Conservation (phyloP, 164 flowering plant genomes). For the Saururus chinensis region DNA sequence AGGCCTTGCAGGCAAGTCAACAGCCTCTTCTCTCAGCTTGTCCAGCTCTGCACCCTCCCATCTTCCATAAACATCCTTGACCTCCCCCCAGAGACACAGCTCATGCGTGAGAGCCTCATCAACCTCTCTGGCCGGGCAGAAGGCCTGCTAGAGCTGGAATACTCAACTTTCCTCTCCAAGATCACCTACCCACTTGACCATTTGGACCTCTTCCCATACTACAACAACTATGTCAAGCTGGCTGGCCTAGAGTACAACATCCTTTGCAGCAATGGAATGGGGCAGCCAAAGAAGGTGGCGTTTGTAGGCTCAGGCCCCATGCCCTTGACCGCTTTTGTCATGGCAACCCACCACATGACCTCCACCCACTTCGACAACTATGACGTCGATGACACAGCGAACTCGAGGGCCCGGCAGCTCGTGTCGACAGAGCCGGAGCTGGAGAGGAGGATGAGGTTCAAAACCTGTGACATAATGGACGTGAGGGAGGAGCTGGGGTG, state of each 20-base stretch:
- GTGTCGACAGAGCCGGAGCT: constrained; percentile 28
- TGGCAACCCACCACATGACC: constrained; percentile 43
- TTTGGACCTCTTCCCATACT: constrained; percentile 45
- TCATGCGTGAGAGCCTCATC: constrained; percentile 33
- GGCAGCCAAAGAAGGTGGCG: constrained; percentile 38
- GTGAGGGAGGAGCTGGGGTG: constrained; percentile 27
- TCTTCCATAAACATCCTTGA: constrained; percentile 21
- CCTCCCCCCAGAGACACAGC: constrained; percentile 19
- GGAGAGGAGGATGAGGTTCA: constrained; percentile 40
- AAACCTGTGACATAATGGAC: constrained; percentile 32
- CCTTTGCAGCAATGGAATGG: constrained; percentile 17
- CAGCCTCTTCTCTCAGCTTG: constrained; percentile 36
- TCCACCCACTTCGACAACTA: constrained; percentile 34
- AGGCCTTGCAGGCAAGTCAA: constrained; percentile 39
- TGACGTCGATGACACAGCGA: constrained; percentile 25
- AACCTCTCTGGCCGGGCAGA: constrained; percentile 34
- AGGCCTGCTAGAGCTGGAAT: constrained; percentile 39
- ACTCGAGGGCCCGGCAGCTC: constrained; percentile 15
- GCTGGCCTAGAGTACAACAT: constrained; percentile 29
- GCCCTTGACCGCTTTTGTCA: constrained; percentile 44
- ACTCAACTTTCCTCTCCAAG: constrained; percentile 21
- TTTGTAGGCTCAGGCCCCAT: constrained; percentile 64
- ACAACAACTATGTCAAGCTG: constrained; percentile 39
- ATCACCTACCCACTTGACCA: constrained; percentile 26
- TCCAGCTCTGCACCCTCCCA: constrained; percentile 31